These are phyloP conservation scores for Adansonia grandidieri DNA, from an alignment of 441 rosid species.

Conservation along the genomic window DNA sequence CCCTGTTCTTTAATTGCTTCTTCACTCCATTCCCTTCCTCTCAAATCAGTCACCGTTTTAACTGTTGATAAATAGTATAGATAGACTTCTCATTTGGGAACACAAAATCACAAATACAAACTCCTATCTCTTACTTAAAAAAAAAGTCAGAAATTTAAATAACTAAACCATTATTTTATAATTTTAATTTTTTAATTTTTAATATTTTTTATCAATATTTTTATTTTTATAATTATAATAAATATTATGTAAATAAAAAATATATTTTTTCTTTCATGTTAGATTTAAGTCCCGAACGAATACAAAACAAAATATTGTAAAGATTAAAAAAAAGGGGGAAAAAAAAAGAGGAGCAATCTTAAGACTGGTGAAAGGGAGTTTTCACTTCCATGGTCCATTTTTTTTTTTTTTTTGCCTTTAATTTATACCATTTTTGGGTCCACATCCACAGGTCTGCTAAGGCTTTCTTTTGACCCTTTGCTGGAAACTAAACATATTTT, in stretches of 20 bases:
- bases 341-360: neutral
- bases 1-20: slow-evolving; percentile 25
- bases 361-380: neutral
- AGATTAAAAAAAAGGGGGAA: neutral
- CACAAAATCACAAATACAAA: neutral
- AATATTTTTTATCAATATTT: too few species aligned
- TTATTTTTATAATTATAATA: too few species aligned
- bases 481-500: slow-evolving; percentile 36
- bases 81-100: slow-evolving; percentile 18
- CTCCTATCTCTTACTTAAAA: too few species aligned
- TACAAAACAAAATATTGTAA: too few species aligned
- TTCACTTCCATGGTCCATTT: neutral
- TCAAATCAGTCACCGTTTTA: slow-evolving; percentile 41
- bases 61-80: slow-evolving; percentile 19
- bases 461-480: slow-evolving; percentile 20
- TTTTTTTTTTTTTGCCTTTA: neutral
- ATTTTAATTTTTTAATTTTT: too few species aligned
- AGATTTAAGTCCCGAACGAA: neutral
- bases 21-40: slow-evolving; percentile 26
- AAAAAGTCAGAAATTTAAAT: neutral
- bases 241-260: too few species aligned
- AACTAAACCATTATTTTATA: neutral
- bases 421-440: slow-evolving; percentile 22
- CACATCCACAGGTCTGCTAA: neutral
- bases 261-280: too few species aligned